Evolutionary conservation across 1,284 basidiomycete genomes (phyloP).

Genomic region (Microbotryomycetes sp.): DNA sequence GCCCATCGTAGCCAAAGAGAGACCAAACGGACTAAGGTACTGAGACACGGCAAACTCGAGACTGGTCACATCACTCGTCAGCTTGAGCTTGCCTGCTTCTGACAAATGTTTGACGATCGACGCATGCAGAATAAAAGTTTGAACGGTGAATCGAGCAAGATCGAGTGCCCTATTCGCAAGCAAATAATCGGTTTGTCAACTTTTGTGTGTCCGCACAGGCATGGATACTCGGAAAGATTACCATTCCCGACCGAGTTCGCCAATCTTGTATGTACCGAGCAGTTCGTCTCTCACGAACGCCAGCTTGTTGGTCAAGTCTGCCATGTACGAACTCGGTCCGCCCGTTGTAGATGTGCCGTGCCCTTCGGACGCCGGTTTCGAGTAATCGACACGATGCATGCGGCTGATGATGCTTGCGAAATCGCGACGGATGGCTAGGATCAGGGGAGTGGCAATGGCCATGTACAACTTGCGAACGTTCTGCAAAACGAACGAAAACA

Average conservation of each 20-base stretch:
- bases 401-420: constrained; percentile 65
- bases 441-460: constrained; percentile 59
- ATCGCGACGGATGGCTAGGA: constrained; percentile 68
- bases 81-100: constrained; percentile 80
- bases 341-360: constrained; percentile 43
- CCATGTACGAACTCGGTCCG: constrained; percentile 74
- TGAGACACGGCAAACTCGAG: constrained; percentile 66
- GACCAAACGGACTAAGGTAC: constrained; percentile 32
- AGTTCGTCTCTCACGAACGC: constrained; percentile 68
- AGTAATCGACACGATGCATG: constrained; percentile 74
- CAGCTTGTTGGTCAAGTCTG: constrained; percentile 78
- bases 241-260: constrained; percentile 65
- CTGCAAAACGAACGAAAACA: constrained; percentile 42
- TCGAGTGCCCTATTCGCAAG: constrained; percentile 27
- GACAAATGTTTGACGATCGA: constrained; percentile 79
- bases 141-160: constrained; percentile 50
- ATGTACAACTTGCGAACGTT: constrained; percentile 55
- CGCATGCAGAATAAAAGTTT: constrained; percentile 78
- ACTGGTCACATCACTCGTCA: constrained; percentile 91
- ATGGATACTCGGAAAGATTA: constrained; percentile 43
- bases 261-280: constrained; percentile 59
- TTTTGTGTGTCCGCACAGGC: too few species aligned
- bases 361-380: constrained; percentile 53
- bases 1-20: constrained; percentile 28
- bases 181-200: neutral